Percentiles rank a stretch among this genome's conserved stretches.
Evolutionary conservation across 2,329 filamentous ascomycete genomes (phyloP).

Genomic region (Calonectria hongkongensis): DNA sequence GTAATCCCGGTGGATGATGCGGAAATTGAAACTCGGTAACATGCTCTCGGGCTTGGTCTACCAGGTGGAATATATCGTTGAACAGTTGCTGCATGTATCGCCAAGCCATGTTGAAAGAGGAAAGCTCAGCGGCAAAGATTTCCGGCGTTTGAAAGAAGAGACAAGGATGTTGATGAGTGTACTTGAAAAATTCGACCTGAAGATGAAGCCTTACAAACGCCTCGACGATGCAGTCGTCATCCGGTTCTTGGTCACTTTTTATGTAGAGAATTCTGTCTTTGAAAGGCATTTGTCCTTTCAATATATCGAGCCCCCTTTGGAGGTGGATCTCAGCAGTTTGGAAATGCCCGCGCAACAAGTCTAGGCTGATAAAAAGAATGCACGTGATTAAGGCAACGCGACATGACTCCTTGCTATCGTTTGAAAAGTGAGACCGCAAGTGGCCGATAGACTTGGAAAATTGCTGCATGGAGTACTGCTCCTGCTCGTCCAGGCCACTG

Average conservation of each 20-base stretch:
- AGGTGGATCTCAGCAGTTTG: constrained; percentile 63
- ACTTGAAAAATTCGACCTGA: constrained; percentile 52
- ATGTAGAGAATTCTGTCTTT: constrained; percentile 40
- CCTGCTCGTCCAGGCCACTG: constrained; percentile 36
- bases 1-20: not conserved
- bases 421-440: constrained; percentile 59
- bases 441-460: constrained; percentile 62
- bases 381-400: constrained; percentile 63
- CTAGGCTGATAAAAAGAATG: constrained; percentile 60
- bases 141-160: constrained; percentile 33
- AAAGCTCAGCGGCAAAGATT: constrained; percentile 27
- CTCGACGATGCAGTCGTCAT: constrained; percentile 66
- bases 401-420: constrained; percentile 53
- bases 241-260: constrained; percentile 48
- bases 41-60: constrained; percentile 41
- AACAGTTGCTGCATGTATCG: constrained; percentile 42
- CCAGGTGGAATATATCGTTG: constrained; percentile 50
- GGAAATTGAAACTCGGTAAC: constrained; percentile 11
- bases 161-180: constrained; percentile 44
- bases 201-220: constrained; percentile 60
- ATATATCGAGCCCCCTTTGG: constrained; percentile 63
- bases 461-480: constrained; percentile 55
- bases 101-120: constrained; percentile 48
- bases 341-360: constrained; percentile 61
- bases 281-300: constrained; percentile 50